phyloP scores from a whole-genome alignment of 495 filamentous ascomycete species.

The Penicillium diatomitis region DNA sequence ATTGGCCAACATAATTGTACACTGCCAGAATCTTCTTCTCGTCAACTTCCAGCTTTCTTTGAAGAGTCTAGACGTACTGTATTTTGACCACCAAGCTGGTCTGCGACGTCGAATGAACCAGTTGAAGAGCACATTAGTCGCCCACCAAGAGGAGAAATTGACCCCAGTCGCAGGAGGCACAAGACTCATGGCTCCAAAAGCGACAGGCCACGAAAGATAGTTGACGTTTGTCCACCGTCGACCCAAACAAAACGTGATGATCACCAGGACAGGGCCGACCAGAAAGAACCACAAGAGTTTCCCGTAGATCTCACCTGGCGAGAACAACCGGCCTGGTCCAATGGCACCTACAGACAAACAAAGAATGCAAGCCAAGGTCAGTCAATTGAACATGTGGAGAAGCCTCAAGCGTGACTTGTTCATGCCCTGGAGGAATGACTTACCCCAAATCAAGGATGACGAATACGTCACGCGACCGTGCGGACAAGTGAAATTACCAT shows the following conservation, averaged over 20 bases:
- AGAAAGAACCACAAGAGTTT: slow-evolving; percentile 56
- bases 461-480: slow-evolving; percentile 61
- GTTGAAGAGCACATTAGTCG: slow-evolving; percentile 59
- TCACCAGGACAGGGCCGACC: slow-evolving; percentile 46
- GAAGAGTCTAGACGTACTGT: slow-evolving; percentile 16
- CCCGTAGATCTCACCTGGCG: slow-evolving; percentile 58
- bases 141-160: slow-evolving; percentile 61
- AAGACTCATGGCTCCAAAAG: slow-evolving; percentile 54
- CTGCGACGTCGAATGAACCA: slow-evolving; percentile 45
- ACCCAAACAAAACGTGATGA: slow-evolving; percentile 48
- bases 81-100: slow-evolving; percentile 59
- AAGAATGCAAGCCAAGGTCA: background rate
- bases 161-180: slow-evolving; percentile 62
- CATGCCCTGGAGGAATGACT: too few relatives aligned
- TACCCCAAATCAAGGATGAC: slow-evolving; percentile 62
- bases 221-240: slow-evolving; percentile 43
- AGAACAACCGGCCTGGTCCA: slow-evolving; percentile 57
- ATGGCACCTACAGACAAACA: slow-evolving; percentile 33
- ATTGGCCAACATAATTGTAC: too few relatives aligned
- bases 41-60: background rate
- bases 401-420: background rate
- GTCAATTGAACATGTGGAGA: background rate
- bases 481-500: slow-evolving; percentile 59
- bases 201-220: slow-evolving; percentile 55
- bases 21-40: background rate